phyloP scores from a whole-genome alignment of 1,284 basidiomycete species.

The Bjerkandera adusta region DNA sequence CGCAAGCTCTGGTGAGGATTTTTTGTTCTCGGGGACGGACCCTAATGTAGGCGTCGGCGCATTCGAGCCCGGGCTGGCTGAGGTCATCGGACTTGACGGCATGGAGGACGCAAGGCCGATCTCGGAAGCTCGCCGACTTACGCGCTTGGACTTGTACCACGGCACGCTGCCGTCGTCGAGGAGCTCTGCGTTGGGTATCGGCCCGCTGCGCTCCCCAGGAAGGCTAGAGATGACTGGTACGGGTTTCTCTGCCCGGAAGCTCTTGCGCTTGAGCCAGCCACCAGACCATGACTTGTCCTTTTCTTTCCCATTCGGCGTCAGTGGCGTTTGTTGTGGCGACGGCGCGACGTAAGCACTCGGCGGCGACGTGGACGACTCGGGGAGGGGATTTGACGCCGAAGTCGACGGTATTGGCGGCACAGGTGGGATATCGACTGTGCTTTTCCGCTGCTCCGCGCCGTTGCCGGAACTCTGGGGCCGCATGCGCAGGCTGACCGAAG shows the following conservation, averaged over 20 bases:
- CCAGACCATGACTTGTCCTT: constrained; percentile 43
- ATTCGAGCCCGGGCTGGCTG: constrained; percentile 10
- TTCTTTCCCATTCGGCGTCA: constrained; percentile 27
- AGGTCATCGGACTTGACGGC: constrained; percentile 7
- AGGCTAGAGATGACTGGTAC: not conserved
- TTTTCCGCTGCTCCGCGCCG: constrained; percentile 7
- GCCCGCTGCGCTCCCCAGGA: not conserved
- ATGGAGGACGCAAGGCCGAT: constrained; percentile 14
- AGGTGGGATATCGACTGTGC: constrained; percentile 9
- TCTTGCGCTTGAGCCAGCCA: constrained; percentile 57
- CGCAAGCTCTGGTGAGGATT: constrained; percentile 24
- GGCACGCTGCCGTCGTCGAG: constrained; percentile 1
- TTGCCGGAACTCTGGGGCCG: constrained; percentile 1
- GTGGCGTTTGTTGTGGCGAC: not conserved
- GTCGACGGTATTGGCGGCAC: constrained; percentile 7
- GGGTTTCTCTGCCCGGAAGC: constrained; percentile 17
- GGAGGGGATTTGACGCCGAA: not conserved
- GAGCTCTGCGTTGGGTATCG: not conserved
- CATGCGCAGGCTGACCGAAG: constrained; percentile 7
- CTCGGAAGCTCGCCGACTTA: constrained; percentile 20
- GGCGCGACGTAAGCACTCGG: not conserved
- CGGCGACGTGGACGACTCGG: not conserved
- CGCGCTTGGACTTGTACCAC: constrained; percentile 10
- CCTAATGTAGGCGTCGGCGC: constrained; percentile 9
- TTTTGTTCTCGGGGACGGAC: constrained; percentile 23